Evolutionary conservation across 2,329 filamentous ascomycete species (phyloP).

Genomic region (Pseudomassariella vexata): DNA sequence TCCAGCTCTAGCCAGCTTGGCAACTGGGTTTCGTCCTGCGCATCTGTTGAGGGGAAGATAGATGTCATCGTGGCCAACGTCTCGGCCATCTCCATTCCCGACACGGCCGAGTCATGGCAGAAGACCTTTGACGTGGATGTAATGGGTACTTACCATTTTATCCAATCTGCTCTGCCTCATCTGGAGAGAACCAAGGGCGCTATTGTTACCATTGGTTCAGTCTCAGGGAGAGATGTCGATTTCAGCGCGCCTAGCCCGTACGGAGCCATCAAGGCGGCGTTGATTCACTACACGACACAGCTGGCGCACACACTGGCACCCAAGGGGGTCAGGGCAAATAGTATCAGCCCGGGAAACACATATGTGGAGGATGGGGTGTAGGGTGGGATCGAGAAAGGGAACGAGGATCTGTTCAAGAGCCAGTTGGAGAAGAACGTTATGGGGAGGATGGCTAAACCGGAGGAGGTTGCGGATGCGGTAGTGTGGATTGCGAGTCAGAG

Average conservation of each 20-base stretch:
- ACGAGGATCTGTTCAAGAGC: conserved; percentile 21
- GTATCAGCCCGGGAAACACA: conserved; percentile 27
- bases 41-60: conserved; percentile 7
- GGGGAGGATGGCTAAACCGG: conserved; percentile 12
- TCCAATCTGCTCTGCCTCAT: conserved; percentile 24
- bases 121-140: conserved; percentile 26
- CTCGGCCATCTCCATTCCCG: conserved; percentile 20
- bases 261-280: conserved; percentile 27
- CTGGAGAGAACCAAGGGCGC: conserved; percentile 26
- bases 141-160: conserved; percentile 23
- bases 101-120: conserved; percentile 18
- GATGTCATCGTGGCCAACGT: conserved; percentile 15
- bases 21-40: conserved; percentile 9
- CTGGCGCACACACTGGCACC: conserved; percentile 26
- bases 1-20: conserved; percentile 7
- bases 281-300: conserved; percentile 28
- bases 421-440: conserved; percentile 13
- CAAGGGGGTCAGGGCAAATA: conserved; percentile 28
- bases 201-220: conserved; percentile 27
- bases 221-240: conserved; percentile 28
- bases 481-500: conserved; percentile 12
- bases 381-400: conserved; percentile 23
- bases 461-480: conserved; percentile 16
- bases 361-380: conserved; percentile 29
- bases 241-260: conserved; percentile 29